Conservation (phyloP, 2,329 filamentous ascomycete species). For the Hypoxylon sp. region DNA sequence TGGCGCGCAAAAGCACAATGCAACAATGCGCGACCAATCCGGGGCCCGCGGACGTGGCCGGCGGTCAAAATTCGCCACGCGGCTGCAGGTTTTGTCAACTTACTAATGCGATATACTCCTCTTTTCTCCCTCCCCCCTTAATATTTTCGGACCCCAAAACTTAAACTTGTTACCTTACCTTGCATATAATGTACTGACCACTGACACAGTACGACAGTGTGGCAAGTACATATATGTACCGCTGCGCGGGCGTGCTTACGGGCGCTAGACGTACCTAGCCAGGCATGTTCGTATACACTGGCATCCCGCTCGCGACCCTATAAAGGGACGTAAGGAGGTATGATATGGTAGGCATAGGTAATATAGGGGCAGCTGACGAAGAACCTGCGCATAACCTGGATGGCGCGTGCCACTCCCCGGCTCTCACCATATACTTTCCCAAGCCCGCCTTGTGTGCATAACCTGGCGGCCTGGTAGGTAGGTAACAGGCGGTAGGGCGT, state of each 20-base stretch:
- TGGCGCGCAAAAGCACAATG: not conserved
- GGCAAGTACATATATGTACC: slow-evolving; percentile 6
- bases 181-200: too few relatives aligned
- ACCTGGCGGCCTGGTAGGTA: too few relatives aligned
- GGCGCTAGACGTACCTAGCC: slow-evolving; percentile 5
- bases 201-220: slow-evolving; percentile 1
- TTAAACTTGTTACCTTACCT: too few relatives aligned
- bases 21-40: slow-evolving; percentile 28
- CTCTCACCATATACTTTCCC: not conserved
- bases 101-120: not conserved
- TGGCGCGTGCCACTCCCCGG: slow-evolving; percentile 15
- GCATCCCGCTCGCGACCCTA: slow-evolving; percentile 1
- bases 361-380: slow-evolving; percentile 32
- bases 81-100: not conserved
- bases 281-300: slow-evolving; percentile 4
- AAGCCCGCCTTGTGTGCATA: not conserved
- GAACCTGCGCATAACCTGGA: slow-evolving; percentile 24
- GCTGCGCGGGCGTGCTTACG: slow-evolving; percentile 20
- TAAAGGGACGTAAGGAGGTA: too few relatives aligned
- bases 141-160: slow-evolving; percentile 1
- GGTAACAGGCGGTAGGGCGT: not conserved
- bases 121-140: not conserved
- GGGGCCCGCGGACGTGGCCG: slow-evolving; percentile 30
- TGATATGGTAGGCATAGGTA: too few relatives aligned
- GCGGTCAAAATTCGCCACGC: slow-evolving; percentile 32